These are phyloP conservation scores for Albophoma yamanashiensis DNA, from an alignment of 2,329 filamentous ascomycete species.

Conservation along the genomic window DNA sequence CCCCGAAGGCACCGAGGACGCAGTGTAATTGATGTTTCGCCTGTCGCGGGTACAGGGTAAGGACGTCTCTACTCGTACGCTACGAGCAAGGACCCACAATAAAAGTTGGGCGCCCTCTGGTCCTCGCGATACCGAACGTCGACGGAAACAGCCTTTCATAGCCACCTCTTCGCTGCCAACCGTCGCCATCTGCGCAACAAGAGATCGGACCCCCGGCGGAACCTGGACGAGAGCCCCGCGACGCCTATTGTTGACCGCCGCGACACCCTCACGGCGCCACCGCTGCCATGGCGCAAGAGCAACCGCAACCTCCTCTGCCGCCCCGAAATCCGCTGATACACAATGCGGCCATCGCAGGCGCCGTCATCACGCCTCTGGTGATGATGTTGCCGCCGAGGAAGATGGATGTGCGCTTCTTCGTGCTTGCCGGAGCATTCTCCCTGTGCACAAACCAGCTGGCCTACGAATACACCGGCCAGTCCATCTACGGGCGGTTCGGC, in stretches of 20 bases:
- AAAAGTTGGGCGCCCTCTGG: neutral
- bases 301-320: constrained; percentile 16
- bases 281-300: constrained; percentile 16
- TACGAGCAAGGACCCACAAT: neutral
- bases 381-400: constrained; percentile 42
- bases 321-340: constrained; percentile 28
- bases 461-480: constrained; percentile 45
- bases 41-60: neutral
- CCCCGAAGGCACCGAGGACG: no score
- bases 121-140: neutral
- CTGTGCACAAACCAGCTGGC: constrained; percentile 44
- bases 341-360: constrained; percentile 35
- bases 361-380: constrained; percentile 34
- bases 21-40: no score
- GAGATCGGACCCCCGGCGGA: neutral
- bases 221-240: fast-evolving
- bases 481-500: constrained; percentile 36
- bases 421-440: constrained; percentile 39
- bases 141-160: neutral
- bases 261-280: neutral
- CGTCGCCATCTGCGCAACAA: neutral
- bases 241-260: neutral
- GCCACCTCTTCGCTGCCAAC: neutral
- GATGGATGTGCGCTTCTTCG: constrained; percentile 37
- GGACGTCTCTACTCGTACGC: no score